Evolutionary conservation across 2,329 filamentous ascomycete genomes (phyloP).

Genomic region (Trematosphaeria pertusa): DNA sequence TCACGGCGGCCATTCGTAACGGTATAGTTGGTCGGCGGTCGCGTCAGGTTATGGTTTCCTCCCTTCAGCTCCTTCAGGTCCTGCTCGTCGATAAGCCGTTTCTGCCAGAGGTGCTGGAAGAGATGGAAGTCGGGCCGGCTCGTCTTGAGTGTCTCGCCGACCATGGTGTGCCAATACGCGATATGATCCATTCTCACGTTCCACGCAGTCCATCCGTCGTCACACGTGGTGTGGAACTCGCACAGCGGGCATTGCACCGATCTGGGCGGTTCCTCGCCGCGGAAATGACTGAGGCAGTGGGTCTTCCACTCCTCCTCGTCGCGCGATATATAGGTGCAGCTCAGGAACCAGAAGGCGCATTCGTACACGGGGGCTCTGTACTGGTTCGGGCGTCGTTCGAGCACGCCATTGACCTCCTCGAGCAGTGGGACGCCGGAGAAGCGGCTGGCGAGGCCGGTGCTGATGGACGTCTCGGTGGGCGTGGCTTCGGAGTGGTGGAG

Average conservation of each 20-base stretch:
- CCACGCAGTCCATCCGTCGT: slow-evolving; percentile 27
- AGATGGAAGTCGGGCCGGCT: slow-evolving; percentile 33
- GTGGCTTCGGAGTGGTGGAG: slow-evolving; percentile 31
- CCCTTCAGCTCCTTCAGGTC: slow-evolving; percentile 37
- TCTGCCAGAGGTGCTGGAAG: slow-evolving; percentile 34
- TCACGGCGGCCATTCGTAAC: slow-evolving; percentile 16
- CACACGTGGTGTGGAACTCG: slow-evolving; percentile 23
- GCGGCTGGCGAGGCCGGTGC: slow-evolving; percentile 26
- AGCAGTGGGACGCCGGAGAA: slow-evolving; percentile 30
- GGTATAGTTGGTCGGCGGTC: slow-evolving; percentile 19
- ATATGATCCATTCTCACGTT: slow-evolving; percentile 33
- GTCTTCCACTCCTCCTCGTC: slow-evolving; percentile 31
- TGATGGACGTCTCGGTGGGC: slow-evolving; percentile 33
- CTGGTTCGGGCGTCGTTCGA: slow-evolving; percentile 22
- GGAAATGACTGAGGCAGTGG: slow-evolving; percentile 35
- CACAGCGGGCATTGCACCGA: slow-evolving; percentile 34
- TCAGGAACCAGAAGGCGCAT: slow-evolving; percentile 37
- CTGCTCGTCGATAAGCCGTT: slow-evolving; percentile 33
- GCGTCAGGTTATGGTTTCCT: slow-evolving; percentile 27
- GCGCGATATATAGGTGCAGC: slow-evolving; percentile 28
- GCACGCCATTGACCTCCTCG: slow-evolving; percentile 31
- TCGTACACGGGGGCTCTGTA: slow-evolving; percentile 26
- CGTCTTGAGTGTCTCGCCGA: slow-evolving; percentile 27
- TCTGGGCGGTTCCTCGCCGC: slow-evolving; percentile 29
- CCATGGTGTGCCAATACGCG: slow-evolving; percentile 20